Conservation (phyloP, 345 rosid species). For the Geranium rotundifolium region DNA sequence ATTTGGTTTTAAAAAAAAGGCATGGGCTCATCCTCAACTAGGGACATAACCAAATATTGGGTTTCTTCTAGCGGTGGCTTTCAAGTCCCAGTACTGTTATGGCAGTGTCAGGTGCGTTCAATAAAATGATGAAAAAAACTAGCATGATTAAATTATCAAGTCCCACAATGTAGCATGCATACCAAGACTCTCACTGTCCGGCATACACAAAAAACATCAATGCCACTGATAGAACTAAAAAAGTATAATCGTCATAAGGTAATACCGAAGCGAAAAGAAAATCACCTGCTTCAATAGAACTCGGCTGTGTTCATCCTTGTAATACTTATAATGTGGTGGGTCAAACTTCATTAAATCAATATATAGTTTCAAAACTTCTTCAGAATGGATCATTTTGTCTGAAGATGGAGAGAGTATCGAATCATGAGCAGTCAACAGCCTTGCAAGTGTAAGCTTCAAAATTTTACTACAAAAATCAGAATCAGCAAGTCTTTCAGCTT, state of each 20-base stretch:
- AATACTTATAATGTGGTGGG: slow-evolving; percentile 50
- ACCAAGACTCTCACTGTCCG: background rate
- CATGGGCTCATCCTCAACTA: too few relatives aligned
- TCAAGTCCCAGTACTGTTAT: too few relatives aligned
- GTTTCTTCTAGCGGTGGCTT: too few relatives aligned
- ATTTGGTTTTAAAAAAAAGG: too few relatives aligned
- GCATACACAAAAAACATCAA: background rate
- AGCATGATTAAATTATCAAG: background rate
- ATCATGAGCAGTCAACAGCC: slow-evolving; percentile 66
- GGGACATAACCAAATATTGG: too few relatives aligned
- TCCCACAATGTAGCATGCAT: background rate
- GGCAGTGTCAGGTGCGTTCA: too few relatives aligned
- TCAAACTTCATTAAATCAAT: slow-evolving; percentile 59
- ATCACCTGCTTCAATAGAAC: slow-evolving; percentile 57
- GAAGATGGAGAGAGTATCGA: slow-evolving; percentile 20
- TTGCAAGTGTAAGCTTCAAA: slow-evolving; percentile 86
- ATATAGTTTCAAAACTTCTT: slow-evolving; percentile 59
- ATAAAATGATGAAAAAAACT: too few relatives aligned
- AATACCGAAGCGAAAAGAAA: slow-evolving; percentile 5
- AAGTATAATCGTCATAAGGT: background rate
- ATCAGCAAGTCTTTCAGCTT: background rate
- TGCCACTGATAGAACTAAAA: background rate
- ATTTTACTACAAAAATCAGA: slow-evolving; percentile 54
- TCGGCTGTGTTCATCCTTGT: slow-evolving; percentile 64
- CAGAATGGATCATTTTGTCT: slow-evolving; percentile 28